Evolutionary conservation across 1,284 basidiomycete genomes (phyloP), one percentile per base, ranked within the genome.

Genomic region (Cystobasidiaceae sp.): DNA sequence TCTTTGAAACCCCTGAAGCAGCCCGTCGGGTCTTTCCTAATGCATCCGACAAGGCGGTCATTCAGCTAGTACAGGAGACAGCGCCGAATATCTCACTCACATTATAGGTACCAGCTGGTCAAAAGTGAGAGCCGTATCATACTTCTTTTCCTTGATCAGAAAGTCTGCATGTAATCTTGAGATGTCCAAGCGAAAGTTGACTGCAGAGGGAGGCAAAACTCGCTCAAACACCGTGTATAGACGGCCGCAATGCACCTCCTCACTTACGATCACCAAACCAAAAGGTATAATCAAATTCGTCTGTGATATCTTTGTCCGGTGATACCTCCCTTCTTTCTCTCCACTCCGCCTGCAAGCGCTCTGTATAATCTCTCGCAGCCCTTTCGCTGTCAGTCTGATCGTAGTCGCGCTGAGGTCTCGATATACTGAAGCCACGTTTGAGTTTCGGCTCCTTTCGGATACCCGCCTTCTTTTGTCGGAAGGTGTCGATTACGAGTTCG

Each of bases 261-360:
- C 0, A 72, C 73, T 72, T 71, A 74, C 75, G 81, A 75, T 91
- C 90, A 3, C 89, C 89, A 69, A 83, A 88, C 41, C 90, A 80
- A 73, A 92, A 92, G 0, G 86, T 84, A 70, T 86, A 84, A 73
- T 93, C 90, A 71, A 91, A 93, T 70, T 82, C 83, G 73, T 90
- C 88, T 0, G 87, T 90, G 52, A 90, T 77, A 74, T 91, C 88
- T 84, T 72, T 58, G 13, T 62, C 61, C n/a, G 13, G 19, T n/a
- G n/a, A n/a, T n/a, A n/a, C n/a, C 4, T 52, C 50, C 60, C 33
- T 59, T 5, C 39, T 13, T 21, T 46, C n/a, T 23, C 30, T 61
- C 4, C 33, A 21, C 4, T 44, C 32, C 37, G n/a, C 49, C 15
- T 33, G 32, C 21, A 56, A 30, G 13, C 45, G 41, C 11, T 52